phyloP scores from a whole-genome alignment of 306 rosid genomes.

The Quillaja saponaria region DNA sequence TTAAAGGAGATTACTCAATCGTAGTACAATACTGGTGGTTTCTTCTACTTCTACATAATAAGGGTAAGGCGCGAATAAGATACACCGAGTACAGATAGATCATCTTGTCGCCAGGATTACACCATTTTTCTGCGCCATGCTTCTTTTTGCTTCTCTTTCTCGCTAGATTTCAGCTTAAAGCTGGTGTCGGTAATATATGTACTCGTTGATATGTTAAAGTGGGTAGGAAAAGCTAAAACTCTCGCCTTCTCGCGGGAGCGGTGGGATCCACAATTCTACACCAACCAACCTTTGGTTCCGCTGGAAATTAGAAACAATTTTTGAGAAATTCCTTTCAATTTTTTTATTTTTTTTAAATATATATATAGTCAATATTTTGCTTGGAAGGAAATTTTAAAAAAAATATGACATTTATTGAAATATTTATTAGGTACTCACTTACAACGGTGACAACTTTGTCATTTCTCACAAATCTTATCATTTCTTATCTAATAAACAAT shows the following conservation, averaged over 20 bases:
- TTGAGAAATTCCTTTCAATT: too few species aligned
- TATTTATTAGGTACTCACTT: too few species aligned
- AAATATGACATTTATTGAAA: too few species aligned
- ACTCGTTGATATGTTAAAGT: slow-evolving; percentile 3
- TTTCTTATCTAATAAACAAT: too few species aligned
- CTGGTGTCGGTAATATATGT: slow-evolving; percentile 39
- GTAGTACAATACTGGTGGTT: background rate
- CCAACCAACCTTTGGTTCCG: too few species aligned
- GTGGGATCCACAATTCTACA: slow-evolving; percentile 1
- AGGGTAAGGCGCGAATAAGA: slow-evolving; percentile 35
- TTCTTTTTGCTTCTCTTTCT: slow-evolving; percentile 11
- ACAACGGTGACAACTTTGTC: too few species aligned
- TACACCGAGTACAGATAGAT: slow-evolving; percentile 27
- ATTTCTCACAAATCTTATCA: too few species aligned
- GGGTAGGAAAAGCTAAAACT: slow-evolving; percentile 22
- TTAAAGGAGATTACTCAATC: slow-evolving; percentile 16
- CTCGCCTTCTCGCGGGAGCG: slow-evolving; percentile 3
- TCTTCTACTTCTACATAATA: slow-evolving; percentile 27
- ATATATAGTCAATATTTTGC: too few species aligned
- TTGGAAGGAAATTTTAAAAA: too few species aligned
- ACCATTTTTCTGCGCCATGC: slow-evolving; percentile 31
- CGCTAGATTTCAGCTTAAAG: slow-evolving; percentile 12
- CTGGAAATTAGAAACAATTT: too few species aligned
- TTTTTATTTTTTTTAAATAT: too few species aligned
- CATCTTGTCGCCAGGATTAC: slow-evolving; percentile 22